These are phyloP conservation scores for Areca catechu DNA, from an alignment of 176 grass and related monocot genomes.

Conservation along the genomic window DNA sequence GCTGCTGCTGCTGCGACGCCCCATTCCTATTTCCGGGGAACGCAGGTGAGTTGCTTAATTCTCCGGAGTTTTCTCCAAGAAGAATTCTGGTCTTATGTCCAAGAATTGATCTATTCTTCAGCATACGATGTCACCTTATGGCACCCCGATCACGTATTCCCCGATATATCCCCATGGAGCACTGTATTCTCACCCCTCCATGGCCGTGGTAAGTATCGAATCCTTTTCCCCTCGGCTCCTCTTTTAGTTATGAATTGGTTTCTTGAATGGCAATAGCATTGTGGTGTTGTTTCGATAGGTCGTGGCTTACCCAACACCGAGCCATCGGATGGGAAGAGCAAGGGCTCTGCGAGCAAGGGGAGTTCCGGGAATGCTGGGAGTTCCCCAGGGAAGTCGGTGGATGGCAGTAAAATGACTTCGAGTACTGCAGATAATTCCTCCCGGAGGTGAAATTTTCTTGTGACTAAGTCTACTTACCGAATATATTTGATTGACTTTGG, in stretches of 20 bases:
- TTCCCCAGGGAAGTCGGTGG: constrained; percentile 26
- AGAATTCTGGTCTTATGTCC: constrained; percentile 8
- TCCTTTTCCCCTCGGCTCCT: not conserved
- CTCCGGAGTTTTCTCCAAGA: not conserved
- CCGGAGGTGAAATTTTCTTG: constrained; percentile 31
- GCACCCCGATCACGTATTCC: constrained; percentile 60
- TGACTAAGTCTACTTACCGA: not conserved
- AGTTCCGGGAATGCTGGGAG: constrained; percentile 44
- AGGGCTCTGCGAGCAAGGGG: constrained; percentile 22
- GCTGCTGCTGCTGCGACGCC: not conserved
- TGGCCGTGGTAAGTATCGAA: constrained; percentile 49
- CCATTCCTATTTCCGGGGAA: constrained; percentile 60
- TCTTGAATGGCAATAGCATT: too few species aligned
- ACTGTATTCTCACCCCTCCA: constrained; percentile 75
- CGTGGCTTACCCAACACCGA: constrained; percentile 50
- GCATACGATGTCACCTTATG: constrained; percentile 57
- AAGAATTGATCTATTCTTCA: not conserved
- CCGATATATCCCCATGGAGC: constrained; percentile 46
- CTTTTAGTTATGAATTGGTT: constrained; percentile 3
- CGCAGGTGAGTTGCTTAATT: constrained; percentile 24
- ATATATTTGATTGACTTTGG: not conserved
- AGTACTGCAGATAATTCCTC: constrained; percentile 55
- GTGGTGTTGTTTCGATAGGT: constrained; percentile 21
- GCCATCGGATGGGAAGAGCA: constrained; percentile 42
- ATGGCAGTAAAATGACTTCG: not conserved